These are phyloP conservation scores for California macrophylla DNA, from an alignment of 441 rosid genomes.

Conservation along the genomic window DNA sequence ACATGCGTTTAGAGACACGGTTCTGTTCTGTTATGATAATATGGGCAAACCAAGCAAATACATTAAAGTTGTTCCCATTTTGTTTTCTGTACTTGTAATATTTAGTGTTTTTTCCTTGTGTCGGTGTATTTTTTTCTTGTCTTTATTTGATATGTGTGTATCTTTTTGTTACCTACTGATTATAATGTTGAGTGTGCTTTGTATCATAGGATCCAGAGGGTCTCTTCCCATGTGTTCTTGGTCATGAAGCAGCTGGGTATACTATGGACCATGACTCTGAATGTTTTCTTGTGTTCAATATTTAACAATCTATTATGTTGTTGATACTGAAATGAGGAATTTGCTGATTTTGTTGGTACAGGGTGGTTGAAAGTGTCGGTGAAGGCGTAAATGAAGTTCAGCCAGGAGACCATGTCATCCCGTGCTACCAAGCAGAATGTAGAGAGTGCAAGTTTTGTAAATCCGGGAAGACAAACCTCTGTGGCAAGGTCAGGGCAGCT, in stretches of 20 bases:
- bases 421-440: conserved; percentile 96
- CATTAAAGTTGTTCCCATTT: no score
- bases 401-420: conserved; percentile 89
- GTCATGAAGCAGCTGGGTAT: conserved; percentile 99
- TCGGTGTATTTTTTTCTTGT: no score
- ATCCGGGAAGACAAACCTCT: conserved; percentile 91
- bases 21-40: not conserved
- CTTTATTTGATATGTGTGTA: not conserved
- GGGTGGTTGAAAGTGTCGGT: conserved; percentile 92
- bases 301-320: not conserved
- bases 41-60: no score
- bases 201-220: conserved; percentile 83
- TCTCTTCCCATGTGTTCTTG: conserved; percentile 88
- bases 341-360: conserved; percentile 22
- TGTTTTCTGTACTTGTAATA: no score
- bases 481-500: conserved; percentile 80
- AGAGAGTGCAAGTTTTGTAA: conserved; percentile 91
- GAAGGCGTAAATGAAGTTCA: conserved; percentile 91
- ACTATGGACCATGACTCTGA: not conserved
- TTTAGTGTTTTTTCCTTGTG: not conserved
- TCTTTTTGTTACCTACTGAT: no score
- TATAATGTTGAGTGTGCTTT: not conserved
- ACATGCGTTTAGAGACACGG: not conserved
- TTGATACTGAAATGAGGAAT: not conserved
- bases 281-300: not conserved